These are phyloP conservation scores for Cercospora canescens DNA, from an alignment of 2,329 filamentous ascomycete genomes.

Conservation along the genomic window DNA sequence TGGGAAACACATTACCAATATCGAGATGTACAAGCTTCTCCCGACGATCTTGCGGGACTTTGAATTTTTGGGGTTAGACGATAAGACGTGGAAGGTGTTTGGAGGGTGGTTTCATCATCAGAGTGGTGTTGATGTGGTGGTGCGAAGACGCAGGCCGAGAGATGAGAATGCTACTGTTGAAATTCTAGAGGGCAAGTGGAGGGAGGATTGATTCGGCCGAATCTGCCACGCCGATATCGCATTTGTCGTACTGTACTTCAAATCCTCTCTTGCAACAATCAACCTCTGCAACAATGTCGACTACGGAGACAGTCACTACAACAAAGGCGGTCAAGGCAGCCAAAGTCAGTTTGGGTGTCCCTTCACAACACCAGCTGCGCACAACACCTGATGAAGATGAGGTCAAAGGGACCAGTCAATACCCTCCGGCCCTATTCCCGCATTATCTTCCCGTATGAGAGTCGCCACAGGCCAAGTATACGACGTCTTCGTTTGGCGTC, in stretches of 20 bases:
- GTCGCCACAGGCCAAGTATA: not conserved
- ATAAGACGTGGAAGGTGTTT: constrained; percentile 14
- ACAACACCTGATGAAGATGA: not conserved
- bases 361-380: not conserved
- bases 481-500: no score
- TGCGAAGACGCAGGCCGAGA: not conserved
- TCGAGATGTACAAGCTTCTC: constrained; percentile 13
- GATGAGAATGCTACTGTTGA: not conserved
- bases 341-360: not conserved
- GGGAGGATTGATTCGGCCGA: not conserved
- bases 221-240: not conserved
- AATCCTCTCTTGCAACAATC: not conserved
- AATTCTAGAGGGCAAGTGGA: not conserved
- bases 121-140: constrained; percentile 2
- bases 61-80: constrained; percentile 8
- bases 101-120: constrained; percentile 13
- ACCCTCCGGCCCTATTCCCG: not conserved
- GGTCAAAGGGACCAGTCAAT: not conserved
- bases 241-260: not conserved
- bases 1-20: constrained; percentile 11
- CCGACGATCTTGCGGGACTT: constrained; percentile 7
- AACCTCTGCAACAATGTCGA: not conserved
- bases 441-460: not conserved
- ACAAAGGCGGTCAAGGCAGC: not conserved
- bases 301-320: not conserved